Evolutionary conservation across 1,284 basidiomycete genomes (phyloP).

Genomic region (Apiotrichum gracile): DNA sequence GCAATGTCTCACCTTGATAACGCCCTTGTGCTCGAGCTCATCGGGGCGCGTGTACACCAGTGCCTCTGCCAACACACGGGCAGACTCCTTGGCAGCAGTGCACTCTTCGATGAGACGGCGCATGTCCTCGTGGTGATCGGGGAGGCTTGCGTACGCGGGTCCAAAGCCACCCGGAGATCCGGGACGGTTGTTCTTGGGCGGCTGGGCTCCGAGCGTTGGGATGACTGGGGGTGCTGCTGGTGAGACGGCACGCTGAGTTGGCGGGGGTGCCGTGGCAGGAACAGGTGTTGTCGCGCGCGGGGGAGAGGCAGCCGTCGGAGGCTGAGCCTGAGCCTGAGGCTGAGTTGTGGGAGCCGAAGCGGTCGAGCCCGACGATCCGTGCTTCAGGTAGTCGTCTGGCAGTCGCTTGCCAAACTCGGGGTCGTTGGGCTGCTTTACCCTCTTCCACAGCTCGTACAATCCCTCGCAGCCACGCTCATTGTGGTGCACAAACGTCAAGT

Average conservation of each 20-base stretch:
- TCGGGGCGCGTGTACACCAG: conserved; percentile 34
- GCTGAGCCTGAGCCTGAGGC: no score
- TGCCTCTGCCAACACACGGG: conserved; percentile 36
- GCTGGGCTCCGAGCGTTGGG: no score
- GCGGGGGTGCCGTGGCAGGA: conserved; percentile 3
- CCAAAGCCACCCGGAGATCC: conserved; percentile 10
- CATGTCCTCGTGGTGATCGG: conserved; percentile 38
- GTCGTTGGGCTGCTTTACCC: conserved; percentile 41
- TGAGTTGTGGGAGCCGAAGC: not conserved
- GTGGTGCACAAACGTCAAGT: conserved; percentile 38
- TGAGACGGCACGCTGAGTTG: conserved; percentile 13
- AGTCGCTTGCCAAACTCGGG: conserved; percentile 39
- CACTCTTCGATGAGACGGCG: conserved; percentile 35
- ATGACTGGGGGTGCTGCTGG: not conserved
- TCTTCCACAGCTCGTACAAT: conserved; percentile 39
- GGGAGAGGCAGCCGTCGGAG: no score
- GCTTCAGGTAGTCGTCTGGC: conserved; percentile 22
- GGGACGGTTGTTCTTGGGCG: not conserved
- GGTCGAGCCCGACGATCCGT: not conserved
- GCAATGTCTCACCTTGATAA: conserved; percentile 31
- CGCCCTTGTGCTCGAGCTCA: conserved; percentile 29
- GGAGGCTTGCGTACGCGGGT: conserved; percentile 27
- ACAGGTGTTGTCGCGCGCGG: no score
- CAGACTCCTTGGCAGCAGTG: conserved; percentile 34
- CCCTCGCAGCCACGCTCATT: conserved; percentile 38